Percentiles rank a stretch among this genome's conserved stretches.
These are phyloP conservation scores for Musa itinerans DNA, from an alignment of 176 grass and related monocot genomes.

Conservation along the genomic window DNA sequence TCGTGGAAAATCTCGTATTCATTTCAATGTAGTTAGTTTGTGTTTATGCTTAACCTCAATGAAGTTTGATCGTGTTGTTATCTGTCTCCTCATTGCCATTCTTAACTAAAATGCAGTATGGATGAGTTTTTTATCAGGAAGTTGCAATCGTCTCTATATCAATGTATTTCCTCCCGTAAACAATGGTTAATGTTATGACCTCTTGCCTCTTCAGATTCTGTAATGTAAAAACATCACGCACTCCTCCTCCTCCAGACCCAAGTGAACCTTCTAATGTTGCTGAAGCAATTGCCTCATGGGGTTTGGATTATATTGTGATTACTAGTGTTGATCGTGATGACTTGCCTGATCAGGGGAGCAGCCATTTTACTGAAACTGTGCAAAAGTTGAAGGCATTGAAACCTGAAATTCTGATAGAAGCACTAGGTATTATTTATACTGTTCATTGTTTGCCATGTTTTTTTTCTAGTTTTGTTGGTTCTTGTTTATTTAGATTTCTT, in stretches of 20 bases:
- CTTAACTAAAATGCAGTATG: too few relatives aligned
- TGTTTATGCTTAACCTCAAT: too few relatives aligned
- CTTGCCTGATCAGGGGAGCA: conserved; percentile 83
- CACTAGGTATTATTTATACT: conserved; percentile 52
- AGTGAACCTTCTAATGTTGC: conserved; percentile 92
- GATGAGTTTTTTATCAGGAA: too few relatives aligned
- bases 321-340: conserved; percentile 96
- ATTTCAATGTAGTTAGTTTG: too few relatives aligned
- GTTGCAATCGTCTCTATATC: not conserved
- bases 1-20: too few relatives aligned
- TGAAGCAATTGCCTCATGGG: conserved; percentile 91
- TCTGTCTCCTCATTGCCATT: too few relatives aligned
- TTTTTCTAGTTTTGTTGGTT: too few relatives aligned
- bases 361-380: conserved; percentile 86
- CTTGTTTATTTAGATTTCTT: too few relatives aligned
- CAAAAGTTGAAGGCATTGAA: conserved; percentile 68
- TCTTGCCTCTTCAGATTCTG: conserved; percentile 55
- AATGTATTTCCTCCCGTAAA: not conserved
- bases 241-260: conserved; percentile 78
- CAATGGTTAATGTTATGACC: not conserved
- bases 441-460: not conserved
- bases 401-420: conserved; percentile 82
- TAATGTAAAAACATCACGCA: conserved; percentile 93
- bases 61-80: too few relatives aligned
- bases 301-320: conserved; percentile 89